Evolutionary conservation across 2,329 filamentous ascomycete genomes (phyloP), one percentile per base, ranked within the genome.

Genomic region (Apiospora pterosperma): DNA sequence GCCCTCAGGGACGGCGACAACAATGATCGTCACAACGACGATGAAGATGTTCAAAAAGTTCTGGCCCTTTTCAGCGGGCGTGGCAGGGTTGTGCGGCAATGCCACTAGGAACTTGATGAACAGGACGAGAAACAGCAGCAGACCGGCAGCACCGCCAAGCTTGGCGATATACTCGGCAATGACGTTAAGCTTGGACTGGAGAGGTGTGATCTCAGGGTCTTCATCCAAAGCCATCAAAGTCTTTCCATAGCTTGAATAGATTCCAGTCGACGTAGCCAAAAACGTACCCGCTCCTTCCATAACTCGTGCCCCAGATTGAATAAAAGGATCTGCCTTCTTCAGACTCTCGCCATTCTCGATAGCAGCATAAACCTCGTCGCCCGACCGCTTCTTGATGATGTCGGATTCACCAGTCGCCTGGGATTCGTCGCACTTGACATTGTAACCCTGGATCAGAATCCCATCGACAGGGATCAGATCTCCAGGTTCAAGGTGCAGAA

Each of bases 91-190:
- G 21, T 84, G 74, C 6, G 82, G 81, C 3, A 97, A 84, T 14
- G 87, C 80, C 59, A 89, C 92, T 11, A 96, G 81, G 74, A 97
- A 97, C 71, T 93, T 87, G 79, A 97, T 94, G 72, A 97, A 87
- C 16, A 97, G 83, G 58, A 96, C 90, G 59, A 95, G 83, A 78
- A 97, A 97, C 59, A 97, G 82, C 10, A 93, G 80, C 16, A 96
- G 81, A 68, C 91, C 92, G 60, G 93, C 92, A 61, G 84, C 88
- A 75, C 92, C 92, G 77, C 90, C 90, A 39, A 92, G 80, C 76
- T 91, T 92, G 65, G 90, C 90, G 74, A 93, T 93, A 79, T 90
- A 92, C 68, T 91, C 89, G 65, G 91, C 91, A 68, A 93, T 87
- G 66, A 86, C 82, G 72, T 91, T 92, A 62, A 93, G 83, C 78